Evolutionary conservation across 1,139 yeast genomes (phyloP).

Genomic region (Candida sanyaensis): DNA sequence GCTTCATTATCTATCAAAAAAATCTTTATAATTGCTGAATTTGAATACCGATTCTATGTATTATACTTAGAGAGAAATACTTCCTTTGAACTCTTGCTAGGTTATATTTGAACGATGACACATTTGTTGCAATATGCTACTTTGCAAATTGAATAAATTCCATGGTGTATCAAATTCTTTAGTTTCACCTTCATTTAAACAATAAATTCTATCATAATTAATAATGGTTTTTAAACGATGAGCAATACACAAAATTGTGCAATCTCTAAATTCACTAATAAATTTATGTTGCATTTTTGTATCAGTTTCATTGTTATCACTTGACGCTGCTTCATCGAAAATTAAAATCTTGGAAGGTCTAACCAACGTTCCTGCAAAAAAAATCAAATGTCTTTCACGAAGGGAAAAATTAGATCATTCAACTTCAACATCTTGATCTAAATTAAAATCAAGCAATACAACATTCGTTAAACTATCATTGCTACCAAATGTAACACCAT

Average conservation of each 20-base stretch:
- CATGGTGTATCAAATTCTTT: conserved; percentile 60
- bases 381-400: conserved; percentile 43
- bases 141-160: conserved; percentile 21
- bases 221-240: conserved; percentile 43
- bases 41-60: too few relatives aligned
- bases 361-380: conserved; percentile 44
- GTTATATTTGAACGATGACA: conserved; percentile 56
- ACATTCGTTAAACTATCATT: conserved; percentile 12
- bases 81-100: conserved; percentile 22
- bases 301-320: conserved; percentile 47
- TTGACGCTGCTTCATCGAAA: conserved; percentile 45
- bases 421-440: conserved; percentile 38
- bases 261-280: conserved; percentile 32
- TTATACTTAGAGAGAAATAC: not conserved
- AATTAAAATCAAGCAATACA: conserved; percentile 39
- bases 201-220: conserved; percentile 38
- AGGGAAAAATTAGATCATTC: conserved; percentile 43
- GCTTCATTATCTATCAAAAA: too few relatives aligned
- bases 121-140: conserved; percentile 51
- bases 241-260: conserved; percentile 45
- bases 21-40: too few relatives aligned
- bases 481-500: not conserved
- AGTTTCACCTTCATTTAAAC: conserved; percentile 52
- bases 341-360: conserved; percentile 38
- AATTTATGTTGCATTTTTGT: conserved; percentile 38